Evolutionary conservation across 176 grass and related monocot species (phyloP).

Genomic region (Carex scoparia): DNA sequence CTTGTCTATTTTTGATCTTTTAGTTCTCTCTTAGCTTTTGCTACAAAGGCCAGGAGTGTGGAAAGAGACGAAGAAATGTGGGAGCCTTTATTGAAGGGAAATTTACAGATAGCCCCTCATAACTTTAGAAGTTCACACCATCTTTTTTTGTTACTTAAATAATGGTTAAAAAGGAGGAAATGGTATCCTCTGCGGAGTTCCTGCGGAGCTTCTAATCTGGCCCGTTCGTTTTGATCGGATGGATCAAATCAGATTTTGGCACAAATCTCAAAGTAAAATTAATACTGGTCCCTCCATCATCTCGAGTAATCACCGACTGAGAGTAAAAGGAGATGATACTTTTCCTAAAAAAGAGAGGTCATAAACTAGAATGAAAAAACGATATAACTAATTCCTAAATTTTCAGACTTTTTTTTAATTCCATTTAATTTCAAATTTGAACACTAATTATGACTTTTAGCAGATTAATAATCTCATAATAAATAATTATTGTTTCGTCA

Average conservation of each 20-base stretch:
- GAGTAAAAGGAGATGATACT: no score
- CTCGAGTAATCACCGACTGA: no score
- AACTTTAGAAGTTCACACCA: neutral
- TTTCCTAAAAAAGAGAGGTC: neutral
- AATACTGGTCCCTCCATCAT: no score
- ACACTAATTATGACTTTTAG: neutral
- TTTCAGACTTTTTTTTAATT: neutral
- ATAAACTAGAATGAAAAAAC: neutral
- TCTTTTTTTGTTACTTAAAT: neutral
- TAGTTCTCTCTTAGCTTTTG: slow-evolving; percentile 3
- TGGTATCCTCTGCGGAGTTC: no score
- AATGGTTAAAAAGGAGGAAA: neutral
- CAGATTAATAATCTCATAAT: neutral
- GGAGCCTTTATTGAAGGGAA: neutral
- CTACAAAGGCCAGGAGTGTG: neutral
- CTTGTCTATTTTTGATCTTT: neutral
- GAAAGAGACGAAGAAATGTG: neutral
- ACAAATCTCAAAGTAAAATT: no score
- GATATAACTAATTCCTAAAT: neutral
- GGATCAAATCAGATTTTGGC: no score
- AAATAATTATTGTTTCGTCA: no score
- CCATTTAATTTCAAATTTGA: neutral
- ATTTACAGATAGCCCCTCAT: neutral
- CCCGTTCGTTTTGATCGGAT: no score
- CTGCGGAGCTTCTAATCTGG: no score